phyloP scores from a whole-genome alignment of 306 rosid genomes.

The Trifolium pratense region DNA sequence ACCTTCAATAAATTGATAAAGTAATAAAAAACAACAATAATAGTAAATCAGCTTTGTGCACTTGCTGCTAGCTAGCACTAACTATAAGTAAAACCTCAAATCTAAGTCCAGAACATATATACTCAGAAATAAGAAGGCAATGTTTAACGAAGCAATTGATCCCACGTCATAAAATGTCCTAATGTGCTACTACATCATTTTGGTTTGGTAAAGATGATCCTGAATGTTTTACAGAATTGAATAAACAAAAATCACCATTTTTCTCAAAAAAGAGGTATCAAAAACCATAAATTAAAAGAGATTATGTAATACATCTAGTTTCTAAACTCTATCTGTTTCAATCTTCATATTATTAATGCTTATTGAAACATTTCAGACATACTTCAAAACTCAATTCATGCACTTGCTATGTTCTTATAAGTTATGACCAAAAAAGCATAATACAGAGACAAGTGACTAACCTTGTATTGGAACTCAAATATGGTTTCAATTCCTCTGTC shows the following conservation, averaged over 20 bases:
- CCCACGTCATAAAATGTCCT: slow-evolving; percentile 1
- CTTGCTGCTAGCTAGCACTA: neutral
- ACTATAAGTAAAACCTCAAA: slow-evolving; percentile 12
- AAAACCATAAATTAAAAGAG: slow-evolving; percentile 20
- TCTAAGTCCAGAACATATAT: slow-evolving; percentile 27
- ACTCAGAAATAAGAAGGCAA: neutral
- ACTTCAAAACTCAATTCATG: slow-evolving; percentile 12
- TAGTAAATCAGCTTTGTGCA: slow-evolving; percentile 11
- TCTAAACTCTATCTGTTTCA: too few relatives aligned
- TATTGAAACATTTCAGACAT: slow-evolving; percentile 20
- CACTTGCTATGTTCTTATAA: neutral
- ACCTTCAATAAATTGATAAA: slow-evolving; percentile 54
- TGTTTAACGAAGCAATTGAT: slow-evolving; percentile 6
- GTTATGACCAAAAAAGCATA: slow-evolving; percentile 29
- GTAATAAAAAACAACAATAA: neutral
- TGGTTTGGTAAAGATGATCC: slow-evolving; percentile 18
- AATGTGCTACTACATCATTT: slow-evolving; percentile 26
- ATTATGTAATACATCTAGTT: slow-evolving; percentile 1
- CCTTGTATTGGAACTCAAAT: slow-evolving; percentile 84
- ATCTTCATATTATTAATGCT: slow-evolving; percentile 19
- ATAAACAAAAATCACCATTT: neutral
- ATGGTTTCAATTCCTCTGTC: slow-evolving; percentile 77
- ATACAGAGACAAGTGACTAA: slow-evolving; percentile 32
- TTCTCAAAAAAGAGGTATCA: neutral
- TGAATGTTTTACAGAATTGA: neutral